Evolutionary conservation across 2,329 filamentous ascomycete genomes (phyloP).

Genomic region (Decorospora gaudefroyi): DNA sequence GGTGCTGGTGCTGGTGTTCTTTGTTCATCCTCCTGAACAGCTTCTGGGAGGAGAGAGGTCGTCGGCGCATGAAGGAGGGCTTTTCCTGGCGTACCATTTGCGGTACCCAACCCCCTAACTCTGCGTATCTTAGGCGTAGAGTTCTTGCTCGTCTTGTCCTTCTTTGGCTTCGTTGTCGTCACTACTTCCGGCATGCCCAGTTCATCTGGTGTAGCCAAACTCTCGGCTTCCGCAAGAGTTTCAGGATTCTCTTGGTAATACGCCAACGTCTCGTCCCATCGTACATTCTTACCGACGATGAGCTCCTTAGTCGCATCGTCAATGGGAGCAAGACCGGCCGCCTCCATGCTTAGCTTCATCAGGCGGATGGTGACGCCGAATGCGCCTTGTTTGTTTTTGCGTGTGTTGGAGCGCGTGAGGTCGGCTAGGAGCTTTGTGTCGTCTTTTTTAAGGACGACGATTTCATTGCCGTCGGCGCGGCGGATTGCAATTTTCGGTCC

Average conservation of each 20-base stretch:
- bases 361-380: constrained; percentile 52
- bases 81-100: constrained; percentile 48
- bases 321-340: constrained; percentile 20
- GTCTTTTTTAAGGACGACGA: constrained; percentile 53
- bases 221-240: constrained; percentile 37
- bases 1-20: constrained; percentile 16
- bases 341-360: constrained; percentile 48
- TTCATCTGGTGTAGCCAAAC: constrained; percentile 41
- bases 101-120: constrained; percentile 39
- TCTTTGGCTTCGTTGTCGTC: constrained; percentile 28
- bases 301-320: constrained; percentile 21
- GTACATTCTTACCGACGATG: constrained; percentile 44
- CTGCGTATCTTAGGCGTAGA: constrained; percentile 43
- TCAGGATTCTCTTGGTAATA: constrained; percentile 51
- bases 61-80: constrained; percentile 38
- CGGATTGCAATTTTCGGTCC: constrained; percentile 53
- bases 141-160: constrained; percentile 29
- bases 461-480: constrained; percentile 49
- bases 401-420: constrained; percentile 54
- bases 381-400: constrained; percentile 56
- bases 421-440: constrained; percentile 56
- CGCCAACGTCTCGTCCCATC: constrained; percentile 54
- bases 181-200: constrained; percentile 29
- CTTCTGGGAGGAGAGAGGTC: constrained; percentile 39
- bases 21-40: constrained; percentile 32